Conservation (phyloP, 176 grass and related monocot genomes). For the Lolium multiflorum region DNA sequence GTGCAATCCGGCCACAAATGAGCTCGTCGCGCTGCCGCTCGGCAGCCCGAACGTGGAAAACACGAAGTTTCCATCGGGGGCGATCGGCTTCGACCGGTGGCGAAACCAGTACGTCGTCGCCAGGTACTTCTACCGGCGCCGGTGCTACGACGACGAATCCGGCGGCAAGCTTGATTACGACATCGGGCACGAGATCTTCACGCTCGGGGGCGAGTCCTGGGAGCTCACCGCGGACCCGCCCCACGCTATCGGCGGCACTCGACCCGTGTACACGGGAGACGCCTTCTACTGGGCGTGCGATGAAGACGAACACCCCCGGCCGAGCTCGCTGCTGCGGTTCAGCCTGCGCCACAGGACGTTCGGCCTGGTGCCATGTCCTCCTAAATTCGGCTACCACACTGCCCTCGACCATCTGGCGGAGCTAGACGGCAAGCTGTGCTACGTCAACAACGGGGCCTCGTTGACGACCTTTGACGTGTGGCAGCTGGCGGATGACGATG, state of each 20-base stretch:
- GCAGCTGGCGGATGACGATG: background rate
- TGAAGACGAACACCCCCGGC: background rate
- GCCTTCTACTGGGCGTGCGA: too few relatives aligned
- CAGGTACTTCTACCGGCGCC: conserved; percentile 29
- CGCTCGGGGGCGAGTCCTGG: too few relatives aligned
- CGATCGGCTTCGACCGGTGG: background rate
- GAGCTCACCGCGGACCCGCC: too few relatives aligned
- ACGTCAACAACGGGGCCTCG: background rate
- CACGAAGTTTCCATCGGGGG: background rate
- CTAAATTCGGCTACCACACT: background rate
- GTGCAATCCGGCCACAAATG: conserved; percentile 30
- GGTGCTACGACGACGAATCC: background rate
- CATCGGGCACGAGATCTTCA: too few relatives aligned
- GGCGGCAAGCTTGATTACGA: too few relatives aligned
- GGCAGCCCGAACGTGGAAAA: background rate
- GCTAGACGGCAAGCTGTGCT: conserved; percentile 10
- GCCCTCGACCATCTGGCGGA: background rate
- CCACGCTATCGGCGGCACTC: too few relatives aligned
- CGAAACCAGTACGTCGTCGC: background rate
- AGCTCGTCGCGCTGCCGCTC: conserved; percentile 11
- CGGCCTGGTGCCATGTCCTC: background rate
- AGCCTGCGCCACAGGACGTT: conserved; percentile 16
- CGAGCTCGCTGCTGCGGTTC: conserved; percentile 24
- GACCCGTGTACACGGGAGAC: too few relatives aligned
- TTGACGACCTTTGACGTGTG: background rate